A percentile compares a stretch with the other conserved stretches of the same genome.
Evolutionary conservation across 129 eudicot genomes (phyloP).

Genomic region (Escallonia rubra): DNA sequence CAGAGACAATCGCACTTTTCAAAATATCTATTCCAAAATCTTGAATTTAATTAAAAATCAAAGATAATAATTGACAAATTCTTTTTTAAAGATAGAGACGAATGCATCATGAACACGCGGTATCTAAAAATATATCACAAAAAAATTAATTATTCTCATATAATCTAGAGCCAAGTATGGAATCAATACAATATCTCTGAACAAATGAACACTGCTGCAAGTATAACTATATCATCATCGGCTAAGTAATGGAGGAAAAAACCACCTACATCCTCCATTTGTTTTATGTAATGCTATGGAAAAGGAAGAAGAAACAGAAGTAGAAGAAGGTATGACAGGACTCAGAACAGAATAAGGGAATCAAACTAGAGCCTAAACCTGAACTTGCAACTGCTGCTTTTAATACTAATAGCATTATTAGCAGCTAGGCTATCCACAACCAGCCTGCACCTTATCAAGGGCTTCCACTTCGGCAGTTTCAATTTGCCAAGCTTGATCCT

Average conservation of each 20-base stretch:
- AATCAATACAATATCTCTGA: too few species aligned
- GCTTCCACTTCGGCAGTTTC: slow-evolving; percentile 69
- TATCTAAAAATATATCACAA: too few species aligned
- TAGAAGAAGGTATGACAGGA: not conserved
- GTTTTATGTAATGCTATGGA: not conserved
- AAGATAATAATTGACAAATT: too few species aligned
- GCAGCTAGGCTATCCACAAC: slow-evolving; percentile 51
- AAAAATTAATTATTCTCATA: too few species aligned
- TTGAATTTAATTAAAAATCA: too few species aligned
- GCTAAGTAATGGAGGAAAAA: not conserved
- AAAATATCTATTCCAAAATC: too few species aligned
- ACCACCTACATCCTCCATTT: slow-evolving; percentile 14
- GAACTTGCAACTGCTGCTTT: slow-evolving; percentile 56
- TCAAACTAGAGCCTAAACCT: slow-evolving; percentile 48
- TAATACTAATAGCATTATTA: slow-evolving; percentile 48
- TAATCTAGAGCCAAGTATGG: too few species aligned
- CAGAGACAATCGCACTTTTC: too few species aligned
- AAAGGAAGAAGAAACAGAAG: not conserved
- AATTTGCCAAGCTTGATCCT: slow-evolving; percentile 62
- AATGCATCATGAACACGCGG: too few species aligned
- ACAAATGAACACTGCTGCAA: too few species aligned
- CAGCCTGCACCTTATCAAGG: slow-evolving; percentile 60
- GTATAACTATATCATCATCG: too few species aligned
- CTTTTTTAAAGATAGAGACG: too few species aligned
- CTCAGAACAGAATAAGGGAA: not conserved